Conservation (phyloP, 257 asterid species). For the Rauvolfia tetraphylla region DNA sequence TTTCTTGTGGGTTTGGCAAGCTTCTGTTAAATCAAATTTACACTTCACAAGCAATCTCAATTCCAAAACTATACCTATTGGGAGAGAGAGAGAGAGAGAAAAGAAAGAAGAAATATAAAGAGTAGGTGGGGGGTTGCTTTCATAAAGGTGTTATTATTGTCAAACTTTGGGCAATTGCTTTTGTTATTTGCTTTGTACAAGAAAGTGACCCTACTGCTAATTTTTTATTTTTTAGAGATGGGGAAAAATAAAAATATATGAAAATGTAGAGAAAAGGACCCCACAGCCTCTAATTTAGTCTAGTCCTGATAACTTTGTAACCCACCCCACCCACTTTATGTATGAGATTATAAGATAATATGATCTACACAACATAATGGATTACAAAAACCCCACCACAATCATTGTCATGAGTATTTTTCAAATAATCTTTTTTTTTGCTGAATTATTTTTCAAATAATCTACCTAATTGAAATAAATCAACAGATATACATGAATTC, state of each 20-base stretch:
- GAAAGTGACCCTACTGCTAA: constrained; percentile 41
- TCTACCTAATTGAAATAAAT: not conserved
- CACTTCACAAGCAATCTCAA: constrained; percentile 36
- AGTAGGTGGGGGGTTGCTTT: constrained; percentile 54
- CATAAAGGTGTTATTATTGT: constrained; percentile 56
- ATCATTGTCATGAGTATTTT: constrained; percentile 22
- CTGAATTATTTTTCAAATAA: not conserved
- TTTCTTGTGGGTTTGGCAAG: constrained; percentile 38
- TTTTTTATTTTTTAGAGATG: not conserved
- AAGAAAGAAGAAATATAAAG: not conserved
- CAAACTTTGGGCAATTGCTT: constrained; percentile 62
- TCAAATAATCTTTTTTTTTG: not conserved
- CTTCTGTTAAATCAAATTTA: constrained; percentile 16
- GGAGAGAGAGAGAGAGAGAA: constrained; percentile 5
- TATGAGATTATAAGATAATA: constrained; percentile 7
- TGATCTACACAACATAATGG: constrained; percentile 26
- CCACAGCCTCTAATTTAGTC: constrained; percentile 42
- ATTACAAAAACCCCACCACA: constrained; percentile 39
- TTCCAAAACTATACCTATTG: constrained; percentile 13
- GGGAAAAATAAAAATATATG: constrained; percentile 9
- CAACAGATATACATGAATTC: not conserved
- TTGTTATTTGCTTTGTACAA: constrained; percentile 48
- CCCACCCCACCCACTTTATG: constrained; percentile 28
- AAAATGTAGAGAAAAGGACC: constrained; percentile 32
- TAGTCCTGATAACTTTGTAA: constrained; percentile 22